Base-by-base conservation (phyloP, 805 yeast species). In the Saccharomyces eubayanus region DNA sequence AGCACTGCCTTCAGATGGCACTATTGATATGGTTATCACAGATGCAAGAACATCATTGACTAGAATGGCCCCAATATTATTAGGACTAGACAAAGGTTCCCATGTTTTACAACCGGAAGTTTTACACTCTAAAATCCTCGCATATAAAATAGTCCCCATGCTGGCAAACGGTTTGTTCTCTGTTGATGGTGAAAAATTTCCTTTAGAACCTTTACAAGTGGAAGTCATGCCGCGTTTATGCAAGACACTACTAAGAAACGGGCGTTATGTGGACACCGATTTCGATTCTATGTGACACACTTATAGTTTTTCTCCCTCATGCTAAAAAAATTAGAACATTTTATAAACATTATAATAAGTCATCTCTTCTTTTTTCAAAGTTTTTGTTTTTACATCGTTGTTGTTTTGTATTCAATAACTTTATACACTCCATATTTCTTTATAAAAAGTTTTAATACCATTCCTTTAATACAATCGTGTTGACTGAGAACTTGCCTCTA, bases 151-250 rank as follows among this genome's bases (percentile, higher is more conserved):
- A 53, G 76, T 80, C 0, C 99, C 99, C 0, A 76, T 69, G 47
- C 62, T 68, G 9, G 16, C 48, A 12, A 69, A 76, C 24, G 76
- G 81, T 28, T 82, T 77, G 59, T 75, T 91, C 21, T 84, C 92
- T 2, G 81, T 94, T 16, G 99, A 94, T 68, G 99, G 99, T 47
- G 99, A 94, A 69, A 76, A 76, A 53, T 89, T 83, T 59, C 91
- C 94, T 1, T 76, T 84, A 53, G 82, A 79, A 61, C 85, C 96
- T 2, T 69, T 87, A 57, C 97, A 92, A 66, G 96, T 85, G 6
- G 96, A 90, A 70, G 77, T 94, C 1, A 62, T 90, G 30, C 84
- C 85, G 0, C 75, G 79, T 24, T 75, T 87, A 2, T 77, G 87
- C 56, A 81, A 85, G 47, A 79, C 85, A 0, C 68, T 89, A 30